Evolutionary conservation across 2,329 filamentous ascomycete genomes (phyloP).

Genomic region (Coniosporium tulheliwenetii): DNA sequence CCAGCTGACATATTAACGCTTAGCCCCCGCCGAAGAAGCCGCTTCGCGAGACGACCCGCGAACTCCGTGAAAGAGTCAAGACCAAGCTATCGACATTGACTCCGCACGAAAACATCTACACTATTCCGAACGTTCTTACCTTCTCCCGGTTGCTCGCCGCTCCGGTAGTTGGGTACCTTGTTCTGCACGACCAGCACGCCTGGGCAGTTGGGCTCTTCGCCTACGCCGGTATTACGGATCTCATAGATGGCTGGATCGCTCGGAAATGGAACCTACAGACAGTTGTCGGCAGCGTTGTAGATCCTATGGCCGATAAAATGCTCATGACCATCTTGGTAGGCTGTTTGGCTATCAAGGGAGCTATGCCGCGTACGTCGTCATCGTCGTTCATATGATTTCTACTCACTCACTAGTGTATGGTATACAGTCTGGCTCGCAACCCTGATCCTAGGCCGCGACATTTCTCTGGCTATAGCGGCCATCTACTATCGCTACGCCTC

Average conservation of each 20-base stretch:
- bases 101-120: slow-evolving; percentile 84
- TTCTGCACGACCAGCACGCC: slow-evolving; percentile 66
- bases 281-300: slow-evolving; percentile 85
- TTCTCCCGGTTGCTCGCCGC: slow-evolving; percentile 71
- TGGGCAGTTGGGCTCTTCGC: slow-evolving; percentile 75
- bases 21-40: slow-evolving; percentile 6
- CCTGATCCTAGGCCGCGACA: slow-evolving; percentile 83
- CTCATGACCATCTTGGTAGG: slow-evolving; percentile 90
- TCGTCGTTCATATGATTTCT: not conserved
- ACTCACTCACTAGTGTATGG: not conserved
- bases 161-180: slow-evolving; percentile 74
- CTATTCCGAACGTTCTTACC: slow-evolving; percentile 85
- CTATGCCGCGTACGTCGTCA: slow-evolving; percentile 51
- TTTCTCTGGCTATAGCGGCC: slow-evolving; percentile 67
- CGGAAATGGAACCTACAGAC: slow-evolving; percentile 77
- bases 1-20: not conserved
- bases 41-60: slow-evolving; percentile 10
- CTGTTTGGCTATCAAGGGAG: slow-evolving; percentile 67
- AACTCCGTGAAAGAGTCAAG: slow-evolving; percentile 13
- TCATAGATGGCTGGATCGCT: slow-evolving; percentile 89
- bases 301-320: slow-evolving; percentile 92
- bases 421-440: slow-evolving; percentile 62
- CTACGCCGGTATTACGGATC: slow-evolving; percentile 81
- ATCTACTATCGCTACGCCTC: slow-evolving; percentile 96
- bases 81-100: slow-evolving; percentile 15